These are phyloP conservation scores for Heimioporus sp. DNA, from an alignment of 768 basidiomycete species.

Conservation along the genomic window DNA sequence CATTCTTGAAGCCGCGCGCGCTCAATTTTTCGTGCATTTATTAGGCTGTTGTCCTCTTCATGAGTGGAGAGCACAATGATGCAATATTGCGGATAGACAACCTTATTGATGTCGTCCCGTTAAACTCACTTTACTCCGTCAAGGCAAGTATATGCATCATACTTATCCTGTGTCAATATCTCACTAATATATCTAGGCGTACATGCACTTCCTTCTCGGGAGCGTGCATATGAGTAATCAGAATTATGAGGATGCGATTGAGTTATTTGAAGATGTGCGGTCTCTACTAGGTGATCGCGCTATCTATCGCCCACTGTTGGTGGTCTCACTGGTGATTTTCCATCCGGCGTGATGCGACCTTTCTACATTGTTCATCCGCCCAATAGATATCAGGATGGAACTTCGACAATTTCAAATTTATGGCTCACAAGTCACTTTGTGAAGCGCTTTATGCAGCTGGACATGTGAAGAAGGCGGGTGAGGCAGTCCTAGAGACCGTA, in stretches of 20 bases:
- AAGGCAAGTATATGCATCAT: not conserved
- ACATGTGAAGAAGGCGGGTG: not conserved
- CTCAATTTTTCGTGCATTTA: not conserved
- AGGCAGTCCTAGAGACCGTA: not conserved
- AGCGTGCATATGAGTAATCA: not conserved
- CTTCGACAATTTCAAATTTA: no score
- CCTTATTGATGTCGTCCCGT: not conserved
- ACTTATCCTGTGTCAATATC: no score
- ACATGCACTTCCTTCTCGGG: conserved; percentile 8
- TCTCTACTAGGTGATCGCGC: not conserved
- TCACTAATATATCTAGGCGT: not conserved
- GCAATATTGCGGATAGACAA: not conserved
- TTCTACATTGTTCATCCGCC: not conserved
- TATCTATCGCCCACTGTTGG: not conserved
- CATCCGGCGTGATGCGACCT: no score
- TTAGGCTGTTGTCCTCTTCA: not conserved
- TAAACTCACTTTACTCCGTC: not conserved
- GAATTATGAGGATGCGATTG: not conserved
- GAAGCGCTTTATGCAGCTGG: conserved; percentile 1
- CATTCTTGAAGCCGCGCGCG: not conserved
- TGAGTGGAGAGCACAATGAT: not conserved
- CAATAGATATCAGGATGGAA: no score
- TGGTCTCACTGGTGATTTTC: conserved; percentile 1
- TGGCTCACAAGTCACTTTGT: not conserved
- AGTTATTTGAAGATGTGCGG: not conserved